These are phyloP conservation scores for Syzygium malaccense DNA, from an alignment of 441 rosid genomes.

Conservation along the genomic window DNA sequence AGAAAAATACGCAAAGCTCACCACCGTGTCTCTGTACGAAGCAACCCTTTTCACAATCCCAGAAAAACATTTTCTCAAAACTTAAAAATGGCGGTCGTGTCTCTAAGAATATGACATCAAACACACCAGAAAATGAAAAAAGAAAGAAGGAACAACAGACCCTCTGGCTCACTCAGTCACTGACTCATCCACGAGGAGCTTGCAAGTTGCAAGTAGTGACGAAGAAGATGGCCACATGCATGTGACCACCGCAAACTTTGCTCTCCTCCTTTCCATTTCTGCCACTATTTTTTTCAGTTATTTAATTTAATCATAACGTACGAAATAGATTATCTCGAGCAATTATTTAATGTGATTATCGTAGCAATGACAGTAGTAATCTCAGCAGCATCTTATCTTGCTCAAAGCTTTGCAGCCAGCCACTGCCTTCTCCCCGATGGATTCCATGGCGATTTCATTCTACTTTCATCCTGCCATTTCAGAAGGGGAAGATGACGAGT, in stretches of 20 bases:
- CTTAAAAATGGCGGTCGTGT: background rate
- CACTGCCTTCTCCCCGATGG: background rate
- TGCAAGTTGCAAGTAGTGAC: background rate
- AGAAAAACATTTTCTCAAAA: background rate
- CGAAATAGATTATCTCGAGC: background rate
- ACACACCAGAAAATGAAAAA: background rate
- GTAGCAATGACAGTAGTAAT: background rate
- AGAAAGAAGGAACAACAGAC: background rate
- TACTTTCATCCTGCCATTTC: background rate
- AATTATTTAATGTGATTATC: background rate
- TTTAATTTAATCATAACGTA: background rate
- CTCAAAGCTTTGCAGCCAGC: background rate
- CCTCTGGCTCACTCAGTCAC: background rate
- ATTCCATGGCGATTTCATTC: background rate
- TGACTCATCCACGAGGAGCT: background rate
- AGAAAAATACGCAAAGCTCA: background rate
- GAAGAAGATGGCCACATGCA: background rate
- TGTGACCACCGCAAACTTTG: background rate
- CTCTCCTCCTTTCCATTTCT: background rate
- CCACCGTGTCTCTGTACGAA: background rate
- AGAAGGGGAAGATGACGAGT: background rate
- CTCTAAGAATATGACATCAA: background rate
- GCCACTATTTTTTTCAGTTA: background rate
- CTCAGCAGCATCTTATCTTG: background rate
- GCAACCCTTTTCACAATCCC: background rate